Base-by-base conservation (phyloP, 768 basidiomycete genomes). In the Mycena leptocephala region DNA sequence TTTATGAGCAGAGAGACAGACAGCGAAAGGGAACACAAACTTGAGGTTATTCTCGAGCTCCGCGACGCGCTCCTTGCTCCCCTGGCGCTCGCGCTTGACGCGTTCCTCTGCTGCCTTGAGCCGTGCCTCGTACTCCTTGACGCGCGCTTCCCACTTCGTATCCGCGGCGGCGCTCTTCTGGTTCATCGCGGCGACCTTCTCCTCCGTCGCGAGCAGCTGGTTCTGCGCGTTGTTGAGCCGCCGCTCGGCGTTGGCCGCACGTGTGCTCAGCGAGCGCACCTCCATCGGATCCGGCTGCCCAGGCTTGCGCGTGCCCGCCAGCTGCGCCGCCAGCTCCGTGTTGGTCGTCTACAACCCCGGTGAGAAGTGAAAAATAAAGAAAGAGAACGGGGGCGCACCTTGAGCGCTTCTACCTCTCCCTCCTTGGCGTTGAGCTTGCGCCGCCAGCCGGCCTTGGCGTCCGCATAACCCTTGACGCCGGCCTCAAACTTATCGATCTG, bases 401-500 rank as follows among this genome's bases (percentile, higher is more conserved):
- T 97, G 79, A 95, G 84, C 3, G 93, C 93, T 70, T 98, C 97
- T 32, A 98, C 83, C 82, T 99, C 97, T n/a, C 95, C 95, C 75
- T 97, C 95, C 83, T 96, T 97, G 33, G 90, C 82, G n/a, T 88
- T 89, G 58, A 95, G 90, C 85, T 96, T 96, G 77, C 92, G 91
- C 74, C 96, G 91, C 97, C 97, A 98, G 5, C 91, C 88, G 14
- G 91, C 86, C 83, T 97, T 96, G n/a, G 91, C 91, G 68, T 97
- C 95, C 0, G 93, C 93, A 74, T 95, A 93, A 13, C 90, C 89
- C 88, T 95, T 97, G 66, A 98, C 90, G 58, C 95, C 93, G 26
- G 89, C 86, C 84, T 99, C 97, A 79, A 99, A 97, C 80, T 94
- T 95, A 86, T 99, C 97, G 70, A 99, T 91, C 82, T 98, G 95